A percentile compares a stretch with the other conserved stretches of the same genome.
Evolutionary conservation across 192 early-diverging fungal genomes (phyloP).

Genomic region (Neocallimastix lanati): DNA sequence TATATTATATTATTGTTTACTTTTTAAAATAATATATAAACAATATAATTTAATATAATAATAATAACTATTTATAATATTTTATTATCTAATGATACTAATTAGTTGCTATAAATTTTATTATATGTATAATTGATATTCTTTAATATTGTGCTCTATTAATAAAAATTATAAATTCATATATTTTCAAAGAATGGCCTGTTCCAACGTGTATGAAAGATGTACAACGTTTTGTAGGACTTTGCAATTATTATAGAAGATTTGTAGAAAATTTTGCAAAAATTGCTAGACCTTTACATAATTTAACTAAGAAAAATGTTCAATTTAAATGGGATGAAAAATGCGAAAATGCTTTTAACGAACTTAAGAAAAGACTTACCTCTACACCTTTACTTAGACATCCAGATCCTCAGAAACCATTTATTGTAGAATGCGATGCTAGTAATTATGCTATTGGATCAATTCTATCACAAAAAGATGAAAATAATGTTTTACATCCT

Average conservation of each 20-base stretch:
- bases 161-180: no score
- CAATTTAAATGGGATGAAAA: not conserved
- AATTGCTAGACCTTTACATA: constrained; percentile 7
- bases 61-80: no score
- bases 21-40: no score
- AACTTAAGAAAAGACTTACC: constrained; percentile 9
- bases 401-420: constrained; percentile 9
- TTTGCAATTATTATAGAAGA: constrained; percentile 12
- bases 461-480: constrained; percentile 9
- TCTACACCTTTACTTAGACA: constrained; percentile 10
- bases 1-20: no score
- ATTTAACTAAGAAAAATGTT: constrained; percentile 1
- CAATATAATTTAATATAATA: no score
- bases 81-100: no score
- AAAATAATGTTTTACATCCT: not conserved
- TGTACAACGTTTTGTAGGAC: constrained; percentile 7
- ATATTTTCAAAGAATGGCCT: constrained; percentile 9
- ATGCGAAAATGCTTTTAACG: constrained; percentile 6
- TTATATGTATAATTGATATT: no score
- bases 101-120: no score
- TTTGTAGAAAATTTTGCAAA: constrained; percentile 8
- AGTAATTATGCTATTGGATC: constrained; percentile 16
- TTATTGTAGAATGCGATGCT: constrained; percentile 14
- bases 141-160: no score
- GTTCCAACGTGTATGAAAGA: constrained; percentile 3